These are phyloP conservation scores for Cytospora mali DNA, from an alignment of 2,329 filamentous ascomycete species.

Conservation along the genomic window DNA sequence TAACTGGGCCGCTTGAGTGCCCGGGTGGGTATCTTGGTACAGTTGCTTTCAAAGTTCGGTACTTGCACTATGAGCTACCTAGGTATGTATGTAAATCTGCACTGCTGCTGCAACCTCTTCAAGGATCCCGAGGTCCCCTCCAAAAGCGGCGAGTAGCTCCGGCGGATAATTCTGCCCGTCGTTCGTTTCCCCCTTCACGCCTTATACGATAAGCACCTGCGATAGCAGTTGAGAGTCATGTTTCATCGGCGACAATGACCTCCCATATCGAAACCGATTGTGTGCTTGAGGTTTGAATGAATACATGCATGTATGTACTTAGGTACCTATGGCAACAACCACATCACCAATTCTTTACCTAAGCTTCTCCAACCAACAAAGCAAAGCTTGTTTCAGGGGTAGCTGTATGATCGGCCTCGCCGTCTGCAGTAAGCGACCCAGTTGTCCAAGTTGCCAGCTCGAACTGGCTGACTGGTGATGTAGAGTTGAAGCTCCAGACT, in stretches of 20 bases:
- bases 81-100: neutral
- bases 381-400: slow-evolving; percentile 26
- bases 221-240: neutral
- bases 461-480: neutral
- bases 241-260: neutral
- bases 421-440: slow-evolving; percentile 23
- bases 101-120: slow-evolving; percentile 6
- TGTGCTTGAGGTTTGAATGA: too few species aligned
- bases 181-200: neutral
- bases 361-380: neutral
- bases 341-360: neutral
- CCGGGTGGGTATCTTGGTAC: slow-evolving; percentile 6
- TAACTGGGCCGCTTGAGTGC: slow-evolving; percentile 5
- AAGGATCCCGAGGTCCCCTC: slow-evolving; percentile 7
- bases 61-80: neutral
- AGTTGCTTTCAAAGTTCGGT: neutral
- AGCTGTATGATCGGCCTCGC: slow-evolving; percentile 25
- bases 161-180: slow-evolving; percentile 10
- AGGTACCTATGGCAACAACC: neutral
- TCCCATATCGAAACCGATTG: too few species aligned
- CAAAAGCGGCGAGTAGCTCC: slow-evolving; percentile 21
- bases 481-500: slow-evolving; percentile 16
- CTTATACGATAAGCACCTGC: neutral
- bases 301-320: too few species aligned
- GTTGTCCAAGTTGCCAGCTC: slow-evolving; percentile 10